Base-by-base conservation (phyloP, 1,284 basidiomycete genomes). In the Cystobasidium slooffiae region DNA sequence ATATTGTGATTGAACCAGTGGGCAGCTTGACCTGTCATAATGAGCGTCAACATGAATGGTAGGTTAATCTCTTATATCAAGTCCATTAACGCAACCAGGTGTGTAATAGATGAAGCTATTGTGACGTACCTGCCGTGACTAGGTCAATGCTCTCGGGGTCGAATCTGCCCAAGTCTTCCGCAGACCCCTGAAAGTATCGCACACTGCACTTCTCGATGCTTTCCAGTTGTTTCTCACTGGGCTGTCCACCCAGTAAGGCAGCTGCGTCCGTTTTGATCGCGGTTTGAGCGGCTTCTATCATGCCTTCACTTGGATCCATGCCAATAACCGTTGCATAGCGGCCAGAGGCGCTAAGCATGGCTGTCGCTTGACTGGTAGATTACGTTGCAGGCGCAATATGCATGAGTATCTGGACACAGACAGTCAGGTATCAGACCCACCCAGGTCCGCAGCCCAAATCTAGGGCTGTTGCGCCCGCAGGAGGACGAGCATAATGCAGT, bases 1-100 rank as follows among this genome's bases (percentile, higher is more conserved):
- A 85, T 86, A 3, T 82, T 80, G 86, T 90, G 91, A 79, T 93
- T 85, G 80, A 94, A 94, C 92, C 92, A 94, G 81, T 96, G 93
- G 0, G 89, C 88, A 0, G 93, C 88, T 82, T 94, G 93, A n/a
- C n/a, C n/a, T n/a, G n/a, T n/a, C n/a, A n/a, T n/a, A n/a, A n/a
- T n/a, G n/a, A n/a, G n/a, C n/a, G n/a, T n/a, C n/a, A n/a, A n/a
- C n/a, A n/a, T n/a, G n/a, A n/a, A n/a, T n/a, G n/a, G n/a, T n/a
- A n/a, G n/a, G n/a, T n/a, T n/a, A n/a, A n/a, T n/a, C n/a, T n/a
- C n/a, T n/a, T n/a, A n/a, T n/a, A n/a, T n/a, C n/a, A n/a, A n/a
- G n/a, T n/a, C n/a, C n/a, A n/a, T n/a, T n/a, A n/a, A n/a, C n/a
- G n/a, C n/a, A n/a, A n/a, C n/a, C n/a, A n/a, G n/a, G n/a, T n/a